Evolutionary conservation across 2,329 filamentous ascomycete genomes (phyloP).

Genomic region (Colletotrichum higginsianum): DNA sequence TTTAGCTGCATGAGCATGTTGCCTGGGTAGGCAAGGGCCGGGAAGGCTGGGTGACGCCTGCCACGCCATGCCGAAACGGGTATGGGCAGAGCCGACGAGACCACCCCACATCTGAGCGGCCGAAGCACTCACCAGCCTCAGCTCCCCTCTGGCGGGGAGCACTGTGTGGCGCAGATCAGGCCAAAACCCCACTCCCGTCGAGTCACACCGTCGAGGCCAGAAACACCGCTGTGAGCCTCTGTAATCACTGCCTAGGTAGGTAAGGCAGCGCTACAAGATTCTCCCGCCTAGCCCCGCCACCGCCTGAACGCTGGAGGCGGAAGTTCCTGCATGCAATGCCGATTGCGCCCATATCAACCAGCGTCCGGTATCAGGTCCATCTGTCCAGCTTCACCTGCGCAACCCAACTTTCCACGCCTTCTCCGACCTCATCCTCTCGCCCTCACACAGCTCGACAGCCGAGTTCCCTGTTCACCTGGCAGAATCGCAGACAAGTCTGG

Average conservation of each 20-base stretch:
- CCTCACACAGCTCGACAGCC: conserved; percentile 44
- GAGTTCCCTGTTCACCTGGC: conserved; percentile 44
- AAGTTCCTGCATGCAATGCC: conserved; percentile 40
- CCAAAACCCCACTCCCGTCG: not conserved
- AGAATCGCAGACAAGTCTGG: conserved; percentile 38
- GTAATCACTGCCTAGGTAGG: conserved; percentile 17
- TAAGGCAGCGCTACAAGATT: conserved; percentile 5
- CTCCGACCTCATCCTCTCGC: conserved; percentile 26
- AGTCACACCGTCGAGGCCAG: conserved; percentile 21
- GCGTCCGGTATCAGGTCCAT: conserved; percentile 23
- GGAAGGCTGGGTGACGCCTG: conserved; percentile 21
- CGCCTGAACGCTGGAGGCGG: conserved; percentile 27
- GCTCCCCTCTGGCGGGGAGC: not conserved
- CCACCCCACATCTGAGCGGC: conserved; percentile 17
- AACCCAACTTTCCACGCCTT: conserved; percentile 22
- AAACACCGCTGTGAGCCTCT: conserved; percentile 23
- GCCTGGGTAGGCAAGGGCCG: conserved; percentile 18
- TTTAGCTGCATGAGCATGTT: conserved; percentile 23
- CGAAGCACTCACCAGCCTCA: conserved; percentile 17
- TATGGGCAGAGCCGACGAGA: not conserved
- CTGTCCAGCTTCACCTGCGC: conserved; percentile 39
- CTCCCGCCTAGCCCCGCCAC: conserved; percentile 32
- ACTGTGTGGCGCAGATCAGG: conserved; percentile 19
- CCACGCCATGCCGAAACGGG: conserved; percentile 23
- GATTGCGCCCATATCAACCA: conserved; percentile 38